Conservation (phyloP, 1,284 basidiomycete species). For the Apiotrichum montevideense region DNA sequence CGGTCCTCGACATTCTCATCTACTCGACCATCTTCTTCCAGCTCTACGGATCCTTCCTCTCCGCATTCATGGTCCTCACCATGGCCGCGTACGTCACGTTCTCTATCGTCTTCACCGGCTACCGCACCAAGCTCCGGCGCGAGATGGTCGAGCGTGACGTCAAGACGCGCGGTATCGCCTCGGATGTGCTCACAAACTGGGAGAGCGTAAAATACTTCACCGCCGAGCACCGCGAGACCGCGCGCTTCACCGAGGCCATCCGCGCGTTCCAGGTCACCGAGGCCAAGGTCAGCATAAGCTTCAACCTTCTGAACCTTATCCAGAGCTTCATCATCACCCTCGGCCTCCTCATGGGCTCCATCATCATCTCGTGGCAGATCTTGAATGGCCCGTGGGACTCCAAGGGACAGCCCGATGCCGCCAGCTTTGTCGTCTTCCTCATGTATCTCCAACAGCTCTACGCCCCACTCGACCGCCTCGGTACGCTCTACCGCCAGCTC, state of each 20-base stretch:
- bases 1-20: conserved; percentile 87
- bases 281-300: conserved; percentile 83
- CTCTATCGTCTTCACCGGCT: conserved; percentile 75
- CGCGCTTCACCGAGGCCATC: conserved; percentile 81
- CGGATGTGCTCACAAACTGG: conserved; percentile 97
- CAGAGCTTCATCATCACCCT: conserved; percentile 91
- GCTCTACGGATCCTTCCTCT: conserved; percentile 67
- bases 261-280: conserved; percentile 82
- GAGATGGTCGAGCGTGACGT: conserved; percentile 93
- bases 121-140: conserved; percentile 82
- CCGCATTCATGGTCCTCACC: conserved; percentile 72
- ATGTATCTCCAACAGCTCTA: conserved; percentile 94
- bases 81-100: conserved; percentile 91
- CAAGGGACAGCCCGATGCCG: conserved; percentile 66
- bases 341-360: conserved; percentile 85
- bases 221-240: conserved; percentile 83
- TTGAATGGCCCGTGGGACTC: conserved; percentile 57
- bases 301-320: conserved; percentile 86
- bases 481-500: conserved; percentile 90
- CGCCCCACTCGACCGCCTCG: conserved; percentile 88
- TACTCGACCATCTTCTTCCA: conserved; percentile 88
- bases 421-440: conserved; percentile 95
- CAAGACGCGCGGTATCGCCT: conserved; percentile 82
- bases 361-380: conserved; percentile 87
- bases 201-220: conserved; percentile 98